Percentiles rank a stretch among this genome's conserved stretches.
Conservation (phyloP, 495 filamentous ascomycete genomes). For the Hyaloscypha hepaticicola region DNA sequence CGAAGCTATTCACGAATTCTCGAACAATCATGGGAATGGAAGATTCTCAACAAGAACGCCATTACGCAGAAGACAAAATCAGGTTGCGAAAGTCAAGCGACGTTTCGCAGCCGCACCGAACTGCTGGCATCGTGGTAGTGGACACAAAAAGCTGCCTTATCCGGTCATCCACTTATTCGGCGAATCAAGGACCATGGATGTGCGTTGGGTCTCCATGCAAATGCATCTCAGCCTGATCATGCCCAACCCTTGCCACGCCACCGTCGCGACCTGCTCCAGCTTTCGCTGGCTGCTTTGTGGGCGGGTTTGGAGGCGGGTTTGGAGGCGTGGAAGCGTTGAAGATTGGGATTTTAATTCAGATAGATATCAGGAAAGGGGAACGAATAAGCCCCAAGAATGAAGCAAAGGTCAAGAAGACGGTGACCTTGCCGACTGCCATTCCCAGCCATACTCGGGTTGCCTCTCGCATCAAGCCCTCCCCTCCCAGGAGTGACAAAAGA, state of each 20-base stretch:
- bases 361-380: background rate
- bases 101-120: constrained; percentile 22
- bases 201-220: constrained; percentile 28
- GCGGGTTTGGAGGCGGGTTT: background rate
- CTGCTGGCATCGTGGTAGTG: background rate
- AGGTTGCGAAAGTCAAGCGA: constrained; percentile 8
- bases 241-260: constrained; percentile 25
- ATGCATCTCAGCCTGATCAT: constrained; percentile 23
- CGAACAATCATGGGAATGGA: constrained; percentile 5
- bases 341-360: background rate
- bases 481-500: constrained; percentile 4
- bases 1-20: constrained; percentile 4
- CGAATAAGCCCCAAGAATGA: background rate
- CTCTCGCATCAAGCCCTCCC: background rate
- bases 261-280: constrained; percentile 11
- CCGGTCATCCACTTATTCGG: background rate
- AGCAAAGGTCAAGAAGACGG: background rate
- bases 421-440: background rate
- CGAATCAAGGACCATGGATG: constrained; percentile 18
- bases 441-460: background rate
- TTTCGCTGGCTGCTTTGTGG: constrained; percentile 27
- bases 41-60: background rate
- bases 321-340: background rate
- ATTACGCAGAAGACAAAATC: background rate
- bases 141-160: background rate